phyloP scores from a whole-genome alignment of 192 early-diverging fungal species.

The Podochytrium sp. region DNA sequence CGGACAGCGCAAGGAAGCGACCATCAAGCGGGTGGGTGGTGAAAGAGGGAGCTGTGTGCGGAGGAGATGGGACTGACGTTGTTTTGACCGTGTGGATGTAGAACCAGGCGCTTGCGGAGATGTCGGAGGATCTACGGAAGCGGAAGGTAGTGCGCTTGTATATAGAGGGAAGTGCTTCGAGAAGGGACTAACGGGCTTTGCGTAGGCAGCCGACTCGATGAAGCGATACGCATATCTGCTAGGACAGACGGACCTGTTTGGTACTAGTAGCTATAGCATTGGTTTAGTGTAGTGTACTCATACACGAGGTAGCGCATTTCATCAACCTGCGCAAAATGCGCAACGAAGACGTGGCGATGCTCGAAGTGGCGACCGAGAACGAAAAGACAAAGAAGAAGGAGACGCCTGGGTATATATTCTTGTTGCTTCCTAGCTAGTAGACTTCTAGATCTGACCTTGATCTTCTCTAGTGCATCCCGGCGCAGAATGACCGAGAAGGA shows the following conservation, averaged over 20 bases:
- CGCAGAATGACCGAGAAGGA: slow-evolving; percentile 96
- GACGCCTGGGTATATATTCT: neutral
- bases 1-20: neutral
- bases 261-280: no score
- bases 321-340: slow-evolving; percentile 58
- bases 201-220: slow-evolving; percentile 58
- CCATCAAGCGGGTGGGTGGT: neutral
- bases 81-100: no score
- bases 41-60: neutral
- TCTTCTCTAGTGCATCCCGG: no score
- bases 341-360: slow-evolving; percentile 35
- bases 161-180: no score
- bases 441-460: no score
- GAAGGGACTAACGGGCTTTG: neutral
- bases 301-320: slow-evolving; percentile 58
- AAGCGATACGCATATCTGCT: slow-evolving; percentile 74
- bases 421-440: neutral
- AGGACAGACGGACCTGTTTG: slow-evolving; percentile 75
- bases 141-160: neutral
- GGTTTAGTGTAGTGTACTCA: no score
- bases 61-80: neutral
- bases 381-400: slow-evolving; percentile 49
- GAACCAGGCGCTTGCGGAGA: slow-evolving; percentile 5
- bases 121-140: neutral
- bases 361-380: slow-evolving; percentile 41